A percentile compares a stretch with the other conserved stretches of the same genome.
These are phyloP conservation scores for Diaporthe ampelina DNA, from an alignment of 2,329 filamentous ascomycete species.

Conservation along the genomic window DNA sequence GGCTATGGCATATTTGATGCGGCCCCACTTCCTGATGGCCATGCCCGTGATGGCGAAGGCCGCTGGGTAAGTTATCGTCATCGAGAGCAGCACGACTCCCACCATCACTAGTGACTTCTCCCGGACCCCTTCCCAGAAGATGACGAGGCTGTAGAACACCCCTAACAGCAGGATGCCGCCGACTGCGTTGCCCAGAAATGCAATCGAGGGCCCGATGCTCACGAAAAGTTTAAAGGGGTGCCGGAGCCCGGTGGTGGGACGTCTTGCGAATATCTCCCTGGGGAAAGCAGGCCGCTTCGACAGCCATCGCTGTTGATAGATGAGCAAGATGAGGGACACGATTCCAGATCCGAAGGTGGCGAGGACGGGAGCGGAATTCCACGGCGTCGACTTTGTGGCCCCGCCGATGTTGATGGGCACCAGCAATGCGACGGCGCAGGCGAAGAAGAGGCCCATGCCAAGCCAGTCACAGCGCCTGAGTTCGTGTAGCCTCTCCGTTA, in stretches of 20 bases:
- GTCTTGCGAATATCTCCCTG: slow-evolving; percentile 22
- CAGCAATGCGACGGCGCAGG: slow-evolving; percentile 29
- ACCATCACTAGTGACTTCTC: background rate
- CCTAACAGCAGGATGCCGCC: slow-evolving; percentile 34
- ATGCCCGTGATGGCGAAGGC: slow-evolving; percentile 30
- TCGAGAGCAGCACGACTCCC: slow-evolving; percentile 33
- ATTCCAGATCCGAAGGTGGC: background rate
- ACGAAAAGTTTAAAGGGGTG: slow-evolving; percentile 33
- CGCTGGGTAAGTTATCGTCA: slow-evolving; percentile 31
- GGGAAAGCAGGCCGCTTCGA: slow-evolving; percentile 35
- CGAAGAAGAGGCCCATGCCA: slow-evolving; percentile 36
- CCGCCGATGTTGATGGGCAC: slow-evolving; percentile 40
- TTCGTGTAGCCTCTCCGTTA: background rate
- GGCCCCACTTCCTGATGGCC: slow-evolving; percentile 29
- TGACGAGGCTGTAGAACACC: slow-evolving; percentile 41
- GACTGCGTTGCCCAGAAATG: slow-evolving; percentile 32
- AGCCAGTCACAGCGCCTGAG: slow-evolving; percentile 37
- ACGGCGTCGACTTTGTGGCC: background rate
- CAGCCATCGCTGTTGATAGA: slow-evolving; percentile 30
- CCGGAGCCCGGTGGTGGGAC: background rate
- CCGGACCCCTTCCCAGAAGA: slow-evolving; percentile 39
- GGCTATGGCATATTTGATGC: slow-evolving; percentile 32
- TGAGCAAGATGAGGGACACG: slow-evolving; percentile 23
- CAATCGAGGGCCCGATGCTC: slow-evolving; percentile 11
- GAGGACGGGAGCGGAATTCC: slow-evolving; percentile 5